phyloP scores from a whole-genome alignment of 2,329 filamentous ascomycete species.

The Fusarium sterilihyphosum region DNA sequence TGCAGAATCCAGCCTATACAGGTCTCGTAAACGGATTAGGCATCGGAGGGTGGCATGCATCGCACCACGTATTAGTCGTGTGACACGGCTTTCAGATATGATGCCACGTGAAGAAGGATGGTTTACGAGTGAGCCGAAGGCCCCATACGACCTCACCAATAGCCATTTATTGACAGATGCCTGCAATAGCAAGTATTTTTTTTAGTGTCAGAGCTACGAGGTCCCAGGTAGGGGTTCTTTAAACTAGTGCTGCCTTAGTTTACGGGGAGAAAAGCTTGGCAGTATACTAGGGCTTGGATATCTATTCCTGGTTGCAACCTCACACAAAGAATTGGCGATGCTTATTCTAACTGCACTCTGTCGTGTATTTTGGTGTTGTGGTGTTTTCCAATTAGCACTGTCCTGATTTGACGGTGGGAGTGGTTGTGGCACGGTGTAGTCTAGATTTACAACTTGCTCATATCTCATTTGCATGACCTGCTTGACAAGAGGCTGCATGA shows the following conservation, averaged over 20 bases:
- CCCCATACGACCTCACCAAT: neutral
- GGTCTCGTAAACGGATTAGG: conserved; percentile 3
- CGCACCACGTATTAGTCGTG: conserved; percentile 7
- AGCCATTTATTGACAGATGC: neutral
- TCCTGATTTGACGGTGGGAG: neutral
- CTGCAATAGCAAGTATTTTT: conserved; percentile 5
- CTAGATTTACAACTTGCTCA: conserved; percentile 8
- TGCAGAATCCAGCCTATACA: conserved; percentile 1
- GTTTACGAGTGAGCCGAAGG: neutral
- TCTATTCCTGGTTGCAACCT: conserved; percentile 18
- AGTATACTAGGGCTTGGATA: conserved; percentile 28
- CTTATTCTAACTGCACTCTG: neutral
- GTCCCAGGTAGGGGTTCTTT: conserved; percentile 9
- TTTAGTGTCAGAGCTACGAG: conserved; percentile 17
- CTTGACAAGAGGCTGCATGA: neutral
- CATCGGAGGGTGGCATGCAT: conserved; percentile 7
- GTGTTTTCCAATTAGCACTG: neutral
- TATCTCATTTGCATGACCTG: conserved; percentile 7
- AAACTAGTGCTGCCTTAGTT: conserved; percentile 28
- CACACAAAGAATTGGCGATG: neutral
- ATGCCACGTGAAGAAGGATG: neutral
- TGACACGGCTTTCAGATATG: neutral
- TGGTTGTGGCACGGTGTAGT: conserved; percentile 5
- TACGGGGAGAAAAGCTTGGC: conserved; percentile 37
- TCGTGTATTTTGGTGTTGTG: neutral